phyloP scores from a whole-genome alignment of 2,329 filamentous ascomycete species.

The Fusarium sp. region DNA sequence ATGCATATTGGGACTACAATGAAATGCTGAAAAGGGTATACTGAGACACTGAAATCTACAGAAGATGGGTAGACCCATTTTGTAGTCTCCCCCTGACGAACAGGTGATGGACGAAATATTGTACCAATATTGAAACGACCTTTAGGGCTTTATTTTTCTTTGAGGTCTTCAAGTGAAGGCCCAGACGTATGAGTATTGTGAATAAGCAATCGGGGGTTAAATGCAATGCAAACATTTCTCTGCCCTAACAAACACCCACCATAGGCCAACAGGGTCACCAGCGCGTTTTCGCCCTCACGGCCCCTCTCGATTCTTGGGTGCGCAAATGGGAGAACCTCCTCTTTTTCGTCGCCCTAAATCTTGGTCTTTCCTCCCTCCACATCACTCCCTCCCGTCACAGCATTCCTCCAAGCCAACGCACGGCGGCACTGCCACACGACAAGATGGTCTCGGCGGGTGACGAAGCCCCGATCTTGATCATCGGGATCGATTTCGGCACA shows the following conservation, averaged over 20 bases:
- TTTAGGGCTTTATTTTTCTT: too few species aligned
- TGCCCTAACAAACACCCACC: background rate
- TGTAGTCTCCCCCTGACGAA: background rate
- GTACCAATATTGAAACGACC: too few species aligned
- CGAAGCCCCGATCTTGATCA: constrained; percentile 4
- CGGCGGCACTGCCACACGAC: background rate
- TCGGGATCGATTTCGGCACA: constrained; percentile 32
- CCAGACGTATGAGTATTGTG: background rate
- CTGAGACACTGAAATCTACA: background rate
- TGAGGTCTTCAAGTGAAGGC: background rate
- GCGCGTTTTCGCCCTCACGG: background rate
- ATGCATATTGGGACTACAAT: background rate
- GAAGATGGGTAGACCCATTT: background rate
- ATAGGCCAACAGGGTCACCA: background rate
- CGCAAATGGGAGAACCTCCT: background rate
- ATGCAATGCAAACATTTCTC: background rate
- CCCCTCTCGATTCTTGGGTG: background rate
- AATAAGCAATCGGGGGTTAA: background rate
- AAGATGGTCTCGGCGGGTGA: background rate
- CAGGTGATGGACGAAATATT: background rate
- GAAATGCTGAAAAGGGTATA: background rate
- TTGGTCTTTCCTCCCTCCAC: background rate
- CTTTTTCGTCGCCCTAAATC: background rate
- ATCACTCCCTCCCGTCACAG: background rate
- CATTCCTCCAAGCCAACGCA: background rate